phyloP scores from a whole-genome alignment of 768 basidiomycete genomes.

The Pholiota molesta region DNA sequence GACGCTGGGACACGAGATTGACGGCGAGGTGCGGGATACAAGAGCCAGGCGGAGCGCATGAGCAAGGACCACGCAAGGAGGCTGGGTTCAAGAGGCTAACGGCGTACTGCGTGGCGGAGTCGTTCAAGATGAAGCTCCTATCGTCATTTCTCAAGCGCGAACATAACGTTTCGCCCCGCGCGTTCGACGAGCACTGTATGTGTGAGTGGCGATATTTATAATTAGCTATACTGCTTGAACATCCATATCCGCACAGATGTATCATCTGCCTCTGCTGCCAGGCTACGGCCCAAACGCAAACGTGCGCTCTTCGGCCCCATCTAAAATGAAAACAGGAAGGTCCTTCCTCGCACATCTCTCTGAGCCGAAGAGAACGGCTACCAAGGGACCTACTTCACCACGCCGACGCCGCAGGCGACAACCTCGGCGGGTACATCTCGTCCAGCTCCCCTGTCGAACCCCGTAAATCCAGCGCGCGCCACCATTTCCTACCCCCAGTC shows the following conservation, averaged over 20 bases:
- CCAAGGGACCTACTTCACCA: slow-evolving; percentile 79
- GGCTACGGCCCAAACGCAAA: slow-evolving; percentile 87
- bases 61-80: slow-evolving; percentile 80
- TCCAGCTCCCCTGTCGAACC: slow-evolving; percentile 45
- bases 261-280: slow-evolving; percentile 88
- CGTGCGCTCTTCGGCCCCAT: slow-evolving; percentile 80
- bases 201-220: slow-evolving; percentile 50
- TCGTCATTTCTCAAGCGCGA: slow-evolving; percentile 89
- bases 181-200: slow-evolving; percentile 96
- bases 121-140: slow-evolving; percentile 81
- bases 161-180: slow-evolving; percentile 84
- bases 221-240: neutral
- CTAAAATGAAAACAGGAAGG: slow-evolving; percentile 47
- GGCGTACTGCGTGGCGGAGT: slow-evolving; percentile 88
- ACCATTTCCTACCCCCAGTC: neutral
- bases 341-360: slow-evolving; percentile 72
- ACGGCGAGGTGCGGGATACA: slow-evolving; percentile 73
- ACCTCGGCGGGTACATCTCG: slow-evolving; percentile 61
- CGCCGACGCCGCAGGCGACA: slow-evolving; percentile 36
- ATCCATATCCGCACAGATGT: slow-evolving; percentile 63
- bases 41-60: slow-evolving; percentile 90
- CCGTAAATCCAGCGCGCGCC: slow-evolving; percentile 26
- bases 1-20: slow-evolving; percentile 66
- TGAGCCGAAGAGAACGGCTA: slow-evolving; percentile 92
- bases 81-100: slow-evolving; percentile 84